Base-by-base conservation (phyloP, 148 eudicot genomes). In the Nepenthes gracilis region DNA sequence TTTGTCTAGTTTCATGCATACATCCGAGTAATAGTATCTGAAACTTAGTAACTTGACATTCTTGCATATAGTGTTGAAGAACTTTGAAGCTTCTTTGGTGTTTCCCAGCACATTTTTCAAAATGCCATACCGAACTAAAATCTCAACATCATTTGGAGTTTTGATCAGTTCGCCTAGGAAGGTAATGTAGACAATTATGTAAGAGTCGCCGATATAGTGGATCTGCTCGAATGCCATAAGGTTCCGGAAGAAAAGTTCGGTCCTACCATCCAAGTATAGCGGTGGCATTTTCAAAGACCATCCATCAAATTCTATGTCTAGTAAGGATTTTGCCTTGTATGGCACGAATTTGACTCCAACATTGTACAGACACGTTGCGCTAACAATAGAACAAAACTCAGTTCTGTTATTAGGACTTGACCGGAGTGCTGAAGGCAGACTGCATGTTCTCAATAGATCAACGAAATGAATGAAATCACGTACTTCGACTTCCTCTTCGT, bases 131-230 rank as follows among this genome's bases (percentile, higher is more conserved):
- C 37, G 2, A 10, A 55, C 43, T 12, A 64, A 59, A 1, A 64
- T 0, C 14, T 55, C 35, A 48, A 64, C 51, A 23, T 64, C 67
- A 1, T 11, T 45, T 0, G 67, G 59, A 36, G 59, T 54, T 59
- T 40, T 56, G 0, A 64, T 64, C 7, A 64, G 59, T 11, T 48
- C 23, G n/a, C 40, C 67, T 48, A 64, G 3, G 49, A 64, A 64
- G 9, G 54, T 23, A 1, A 50, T 2, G 34, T 54, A 64, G 59
- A 54, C 67, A 0, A 34, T 58, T 33, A 59, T 52, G n/a, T 67
- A 51, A 15, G n/a, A 35, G 2, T n/a, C 51, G 2, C 0, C 8
- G 14, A 0, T 0, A 14, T 59, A 23, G 35, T 50, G 70, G 3
- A 33, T 50, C 0, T 6, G 12, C 70, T 67, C 70, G 0, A 67